These are phyloP conservation scores for Dendrocalamus sinicus DNA, from an alignment of 176 grass and related monocot species.

Conservation along the genomic window DNA sequence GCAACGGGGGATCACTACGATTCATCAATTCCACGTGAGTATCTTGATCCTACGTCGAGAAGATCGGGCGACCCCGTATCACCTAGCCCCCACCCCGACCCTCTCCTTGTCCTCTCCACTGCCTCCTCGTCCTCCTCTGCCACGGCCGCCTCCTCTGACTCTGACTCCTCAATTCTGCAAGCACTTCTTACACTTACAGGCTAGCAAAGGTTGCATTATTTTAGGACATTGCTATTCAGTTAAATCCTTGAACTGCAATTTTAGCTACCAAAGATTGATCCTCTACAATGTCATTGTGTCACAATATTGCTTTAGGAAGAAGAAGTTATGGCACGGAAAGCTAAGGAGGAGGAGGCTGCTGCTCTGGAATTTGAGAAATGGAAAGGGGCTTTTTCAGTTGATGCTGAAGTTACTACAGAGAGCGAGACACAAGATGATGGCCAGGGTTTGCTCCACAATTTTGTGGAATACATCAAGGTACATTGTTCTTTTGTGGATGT, in stretches of 20 bases:
- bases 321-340: conserved; percentile 69
- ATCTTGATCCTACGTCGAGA: too few species aligned
- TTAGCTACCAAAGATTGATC: not conserved
- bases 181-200: not conserved
- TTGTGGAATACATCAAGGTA: conserved; percentile 98
- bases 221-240: not conserved
- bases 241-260: not conserved
- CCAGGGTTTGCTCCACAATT: conserved; percentile 78
- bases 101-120: too few species aligned
- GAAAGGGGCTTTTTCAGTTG: conserved; percentile 95
- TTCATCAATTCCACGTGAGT: too few species aligned
- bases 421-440: conserved; percentile 75
- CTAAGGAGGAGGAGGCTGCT: conserved; percentile 71
- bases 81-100: too few species aligned
- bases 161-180: not conserved
- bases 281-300: not conserved
- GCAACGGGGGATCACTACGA: too few species aligned
- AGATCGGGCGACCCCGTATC: too few species aligned
- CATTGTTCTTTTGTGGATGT: conserved; percentile 5
- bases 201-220: not conserved
- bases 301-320: conserved; percentile 68
- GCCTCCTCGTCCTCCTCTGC: too few species aligned
- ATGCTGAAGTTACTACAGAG: conserved; percentile 93
- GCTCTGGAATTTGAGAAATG: conserved; percentile 94
- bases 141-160: too few species aligned